A percentile compares a stretch with the other conserved stretches of the same genome.
Conservation (phyloP, 2,329 filamentous ascomycete genomes). For the Bretziella fagacearum region DNA sequence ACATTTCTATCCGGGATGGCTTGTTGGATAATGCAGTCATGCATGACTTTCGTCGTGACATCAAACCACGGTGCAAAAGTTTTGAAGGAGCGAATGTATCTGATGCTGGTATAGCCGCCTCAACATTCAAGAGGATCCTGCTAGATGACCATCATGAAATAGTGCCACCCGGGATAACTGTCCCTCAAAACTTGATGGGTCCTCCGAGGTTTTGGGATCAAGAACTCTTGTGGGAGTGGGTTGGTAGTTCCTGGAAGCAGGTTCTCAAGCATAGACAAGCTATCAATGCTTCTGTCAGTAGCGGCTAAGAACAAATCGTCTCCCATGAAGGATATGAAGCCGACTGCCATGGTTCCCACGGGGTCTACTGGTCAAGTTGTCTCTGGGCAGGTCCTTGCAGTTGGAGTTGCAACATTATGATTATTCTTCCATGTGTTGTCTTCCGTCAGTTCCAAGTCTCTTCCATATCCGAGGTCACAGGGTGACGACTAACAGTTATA, state of each 20-base stretch:
- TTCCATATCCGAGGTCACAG: no score
- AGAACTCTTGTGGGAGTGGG: background rate
- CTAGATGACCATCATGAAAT: conserved; percentile 28
- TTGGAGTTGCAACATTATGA: no score
- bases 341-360: no score
- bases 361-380: no score
- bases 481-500: no score
- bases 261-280: background rate
- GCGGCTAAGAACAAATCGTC: no score
- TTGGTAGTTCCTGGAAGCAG: background rate
- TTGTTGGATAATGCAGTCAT: conserved; percentile 27
- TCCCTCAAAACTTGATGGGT: conserved; percentile 4
- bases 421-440: no score
- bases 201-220: conserved; percentile 26
- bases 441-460: no score
- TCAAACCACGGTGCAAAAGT: conserved; percentile 22
- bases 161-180: conserved; percentile 18
- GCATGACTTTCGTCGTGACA: conserved; percentile 27
- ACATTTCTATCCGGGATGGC: conserved; percentile 24
- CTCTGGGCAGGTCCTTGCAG: no score
- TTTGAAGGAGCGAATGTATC: conserved; percentile 13
- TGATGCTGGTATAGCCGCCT: conserved; percentile 18
- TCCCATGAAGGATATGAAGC: no score
- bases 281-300: no score
- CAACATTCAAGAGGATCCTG: conserved; percentile 33